Conservation (phyloP, 139 green algal genomes). For the Diplosphaera chodatii region DNA sequence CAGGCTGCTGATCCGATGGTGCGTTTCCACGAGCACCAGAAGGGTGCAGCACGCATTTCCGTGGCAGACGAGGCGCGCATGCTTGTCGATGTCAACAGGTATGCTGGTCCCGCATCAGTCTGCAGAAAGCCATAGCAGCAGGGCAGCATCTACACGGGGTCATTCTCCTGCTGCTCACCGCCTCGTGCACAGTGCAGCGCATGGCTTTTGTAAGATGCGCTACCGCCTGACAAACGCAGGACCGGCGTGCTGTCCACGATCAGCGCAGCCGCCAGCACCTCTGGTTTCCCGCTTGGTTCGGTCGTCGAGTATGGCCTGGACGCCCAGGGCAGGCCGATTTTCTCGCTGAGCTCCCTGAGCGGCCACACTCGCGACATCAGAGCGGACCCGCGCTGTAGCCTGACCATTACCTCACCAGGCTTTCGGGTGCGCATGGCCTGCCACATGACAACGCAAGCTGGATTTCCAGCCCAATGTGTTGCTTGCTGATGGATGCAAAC, state of each 20-base stretch:
- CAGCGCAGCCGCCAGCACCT: not conserved
- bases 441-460: no score
- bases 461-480: no score
- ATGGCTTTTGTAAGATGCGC: no score
- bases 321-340: constrained; percentile 47
- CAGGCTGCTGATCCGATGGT: constrained; percentile 30
- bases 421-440: constrained; percentile 37
- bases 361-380: constrained; percentile 61
- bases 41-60: constrained; percentile 30
- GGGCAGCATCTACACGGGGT: no score
- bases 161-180: no score
- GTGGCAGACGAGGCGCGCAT: constrained; percentile 60
- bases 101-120: no score
- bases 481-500: no score
- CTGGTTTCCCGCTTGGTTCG: constrained; percentile 49
- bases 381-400: constrained; percentile 36
- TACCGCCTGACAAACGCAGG: no score
- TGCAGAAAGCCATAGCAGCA: no score
- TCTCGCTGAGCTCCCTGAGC: constrained; percentile 56
- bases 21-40: constrained; percentile 43
- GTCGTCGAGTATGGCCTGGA: constrained; percentile 65
- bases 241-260: constrained; percentile 60
- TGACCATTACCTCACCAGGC: constrained; percentile 53
- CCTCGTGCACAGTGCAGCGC: no score
- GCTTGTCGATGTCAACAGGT: constrained; percentile 50